Base-by-base conservation (phyloP, 108 stramenopile genomes). In the Nitzschia sp. region DNA sequence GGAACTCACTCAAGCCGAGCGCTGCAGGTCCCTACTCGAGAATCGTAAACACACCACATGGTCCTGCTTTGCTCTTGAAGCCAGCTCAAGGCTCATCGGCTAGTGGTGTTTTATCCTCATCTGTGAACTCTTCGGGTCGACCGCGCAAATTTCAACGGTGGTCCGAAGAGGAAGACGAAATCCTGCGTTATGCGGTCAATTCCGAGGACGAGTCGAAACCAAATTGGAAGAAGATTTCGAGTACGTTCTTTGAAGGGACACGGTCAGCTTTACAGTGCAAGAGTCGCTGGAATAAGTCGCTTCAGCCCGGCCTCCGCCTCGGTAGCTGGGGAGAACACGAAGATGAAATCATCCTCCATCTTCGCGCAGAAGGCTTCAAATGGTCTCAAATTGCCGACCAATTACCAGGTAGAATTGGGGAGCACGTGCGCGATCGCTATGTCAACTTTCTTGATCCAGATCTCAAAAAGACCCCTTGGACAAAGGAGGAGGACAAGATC, bases 371-470 rank as follows among this genome's bases (percentile, higher is more conserved):
- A 28, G 80, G 81, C 2, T 60, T 55, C 27, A 73, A 67, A 38
- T 91, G 87, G 87, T 75, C 82, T 19, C 59, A 69, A 6, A 96
- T 98, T 53, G 95, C 96, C 9, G 63, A 68, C 15, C 58, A 60
- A 0, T 66, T 98, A 3, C 95, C 96, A 6, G 96, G 98, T 13
- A 88, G 98, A 28, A 91, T 96, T 48, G 91, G 91, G 19, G 97
- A 98, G 69, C 96, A 95, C 58, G 86, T 97, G 58, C 88, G 97
- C 41, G 95, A 96, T 61, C 92, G 96, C 28, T 98, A 94, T 90
- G 81, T 91, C 67, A 97, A 97, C 75, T 80, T 80, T 53, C 78
- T 99, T 9, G 91, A 97, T 74, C 98, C 97, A 5, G 65, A 72
- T 53, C 81, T 97, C 50, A 89, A 90, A 55, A 88, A 87, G 58